Evolutionary conservation across 1,284 basidiomycete species (phyloP), one percentile per base, ranked within the genome.

Genomic region (Apiotrichum mycotoxinovorans): DNA sequence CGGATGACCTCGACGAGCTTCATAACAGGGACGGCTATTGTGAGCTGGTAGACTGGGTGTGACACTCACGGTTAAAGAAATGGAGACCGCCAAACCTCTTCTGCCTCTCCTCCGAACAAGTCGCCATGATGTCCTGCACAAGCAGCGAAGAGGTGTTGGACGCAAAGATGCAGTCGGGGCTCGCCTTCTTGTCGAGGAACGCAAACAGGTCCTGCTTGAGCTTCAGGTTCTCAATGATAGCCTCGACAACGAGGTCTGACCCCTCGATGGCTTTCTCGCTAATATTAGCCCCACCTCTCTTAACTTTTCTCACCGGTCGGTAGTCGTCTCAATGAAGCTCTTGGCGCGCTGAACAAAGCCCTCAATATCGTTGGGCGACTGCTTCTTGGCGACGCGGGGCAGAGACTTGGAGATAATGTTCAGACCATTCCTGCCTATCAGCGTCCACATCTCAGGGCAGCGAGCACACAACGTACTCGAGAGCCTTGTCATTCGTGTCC

Each of bases 231-330:
- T 84, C 83, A 53, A 83, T 80, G 55, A 84, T 83, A 2, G 83
- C 82, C 68, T 84, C 83, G 51, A 84, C 76, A 45, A 83, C 81
- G 34, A 83, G 68, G 65, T 84, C 82, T 1, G 80, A 73, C 3
- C 75, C 58, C 37, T 77, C 62, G n/a, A 82, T 80, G 0, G 80
- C 81, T 45, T 76, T 71, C 12, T 62, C 71, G 11, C 73, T 74
- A 41, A 2, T 34, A 26, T 71, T 17, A 53, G 46, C 23, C 8
- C 5, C 26, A 41, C 20, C 43, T 12, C 20, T 25, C 5, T 38
- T 15, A n/a, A n/a, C n/a, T 10, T 5, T 22, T 65, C 72, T 58
- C 54, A 75, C 52, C 47, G 76, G 58, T 82, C 80, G 2, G 81
- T 82, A 2, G 80, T 81, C 1, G 79, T 74, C 49, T 70, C 67